Conservation (phyloP, 495 filamentous ascomycete species). For the Aspergillus mulundensis region DNA sequence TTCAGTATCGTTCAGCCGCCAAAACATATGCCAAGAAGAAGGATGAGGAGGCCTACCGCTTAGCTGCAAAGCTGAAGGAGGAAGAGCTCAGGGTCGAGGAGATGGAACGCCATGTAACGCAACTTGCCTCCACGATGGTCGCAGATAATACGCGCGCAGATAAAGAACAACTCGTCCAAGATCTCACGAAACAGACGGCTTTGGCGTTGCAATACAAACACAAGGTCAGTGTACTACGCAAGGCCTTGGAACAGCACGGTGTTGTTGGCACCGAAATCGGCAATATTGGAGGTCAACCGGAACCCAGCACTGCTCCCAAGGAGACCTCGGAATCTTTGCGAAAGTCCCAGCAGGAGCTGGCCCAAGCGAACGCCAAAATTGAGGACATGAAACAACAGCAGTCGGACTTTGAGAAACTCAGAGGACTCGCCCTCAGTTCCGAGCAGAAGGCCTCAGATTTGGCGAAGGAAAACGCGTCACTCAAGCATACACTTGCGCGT, state of each 20-base stretch:
- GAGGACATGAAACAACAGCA: constrained; percentile 55
- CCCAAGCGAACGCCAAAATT: constrained; percentile 55
- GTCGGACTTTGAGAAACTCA: constrained; percentile 46
- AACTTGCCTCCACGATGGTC: constrained; percentile 54
- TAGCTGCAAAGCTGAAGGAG: constrained; percentile 67
- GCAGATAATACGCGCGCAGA: constrained; percentile 42
- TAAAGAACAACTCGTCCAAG: constrained; percentile 49
- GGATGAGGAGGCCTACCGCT: constrained; percentile 69
- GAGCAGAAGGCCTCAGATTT: constrained; percentile 61
- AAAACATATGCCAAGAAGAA: constrained; percentile 89
- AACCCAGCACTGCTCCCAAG: constrained; percentile 40
- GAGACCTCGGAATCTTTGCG: constrained; percentile 37
- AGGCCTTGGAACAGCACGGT: constrained; percentile 44
- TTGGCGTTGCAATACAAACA: constrained; percentile 64
- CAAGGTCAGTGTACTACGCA: constrained; percentile 60
- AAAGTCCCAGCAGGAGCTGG: constrained; percentile 48
- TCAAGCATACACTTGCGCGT: constrained; percentile 50
- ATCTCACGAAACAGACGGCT: constrained; percentile 63
- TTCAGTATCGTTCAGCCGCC: constrained; percentile 75
- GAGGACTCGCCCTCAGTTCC: constrained; percentile 56
- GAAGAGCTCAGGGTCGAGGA: constrained; percentile 52
- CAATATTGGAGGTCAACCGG: constrained; percentile 38
- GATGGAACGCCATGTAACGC: constrained; percentile 54
- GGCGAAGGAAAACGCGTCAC: constrained; percentile 49
- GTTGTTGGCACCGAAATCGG: constrained; percentile 39